A percentile compares a stretch with the other conserved stretches of the same genome.
phyloP scores from a whole-genome alignment of 1,284 basidiomycete species.

The Ustilago curta region DNA sequence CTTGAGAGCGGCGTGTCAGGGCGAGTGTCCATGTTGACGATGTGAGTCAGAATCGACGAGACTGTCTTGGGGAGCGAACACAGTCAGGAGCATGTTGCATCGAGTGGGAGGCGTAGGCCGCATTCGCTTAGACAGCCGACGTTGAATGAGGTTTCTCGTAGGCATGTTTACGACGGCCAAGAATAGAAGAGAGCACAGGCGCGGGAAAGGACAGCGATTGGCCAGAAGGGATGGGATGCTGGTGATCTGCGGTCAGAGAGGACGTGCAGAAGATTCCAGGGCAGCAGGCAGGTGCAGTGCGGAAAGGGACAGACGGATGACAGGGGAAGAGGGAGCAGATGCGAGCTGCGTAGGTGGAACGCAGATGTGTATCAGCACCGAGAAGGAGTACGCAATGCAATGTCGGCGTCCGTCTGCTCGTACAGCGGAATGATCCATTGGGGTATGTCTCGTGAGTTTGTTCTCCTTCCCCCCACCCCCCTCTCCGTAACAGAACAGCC shows the following conservation, averaged over 20 bases:
- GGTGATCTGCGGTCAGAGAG: neutral
- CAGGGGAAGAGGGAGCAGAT: constrained; percentile 4
- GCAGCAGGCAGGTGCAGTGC: constrained; percentile 50
- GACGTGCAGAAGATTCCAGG: constrained; percentile 41
- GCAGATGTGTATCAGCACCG: neutral
- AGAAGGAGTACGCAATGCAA: constrained; percentile 7
- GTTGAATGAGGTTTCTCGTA: constrained; percentile 44
- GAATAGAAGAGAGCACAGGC: neutral
- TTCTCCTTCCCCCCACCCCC: neutral
- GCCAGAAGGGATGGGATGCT: constrained; percentile 6
- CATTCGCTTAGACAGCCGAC: constrained; percentile 40
- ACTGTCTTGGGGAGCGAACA: constrained; percentile 12
- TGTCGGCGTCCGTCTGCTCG: neutral
- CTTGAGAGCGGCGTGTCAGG: neutral
- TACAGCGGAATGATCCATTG: constrained; percentile 31
- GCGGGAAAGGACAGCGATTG: neutral
- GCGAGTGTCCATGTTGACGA: neutral
- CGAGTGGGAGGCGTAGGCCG: constrained; percentile 24
- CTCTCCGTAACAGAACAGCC: neutral
- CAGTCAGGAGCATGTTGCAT: constrained; percentile 2
- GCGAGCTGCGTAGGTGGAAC: constrained; percentile 1
- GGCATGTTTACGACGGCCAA: constrained; percentile 37
- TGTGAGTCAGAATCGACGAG: neutral
- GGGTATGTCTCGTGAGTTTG: constrained; percentile 26
- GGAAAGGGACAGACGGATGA: constrained; percentile 6